Evolutionary conservation across 1,284 basidiomycete species (phyloP).

Genomic region (Fomes fomentarius): DNA sequence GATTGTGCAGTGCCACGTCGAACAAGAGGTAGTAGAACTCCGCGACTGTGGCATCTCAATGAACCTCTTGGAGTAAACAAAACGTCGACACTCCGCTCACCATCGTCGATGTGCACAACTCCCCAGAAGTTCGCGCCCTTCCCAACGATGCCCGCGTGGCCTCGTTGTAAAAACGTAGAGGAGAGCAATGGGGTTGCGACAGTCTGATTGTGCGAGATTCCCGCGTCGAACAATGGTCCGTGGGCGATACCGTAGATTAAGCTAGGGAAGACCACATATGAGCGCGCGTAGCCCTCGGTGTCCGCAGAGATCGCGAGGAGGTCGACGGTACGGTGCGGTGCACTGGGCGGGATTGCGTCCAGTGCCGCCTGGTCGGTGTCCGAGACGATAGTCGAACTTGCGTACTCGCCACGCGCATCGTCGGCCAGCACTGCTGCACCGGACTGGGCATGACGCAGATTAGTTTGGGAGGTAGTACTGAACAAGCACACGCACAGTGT

Average conservation of each 20-base stretch:
- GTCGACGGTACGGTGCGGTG: conserved; percentile 36
- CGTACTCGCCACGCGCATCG: conserved; percentile 14
- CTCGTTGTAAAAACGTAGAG: conserved; percentile 32
- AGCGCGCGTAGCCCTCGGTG: conserved; percentile 39
- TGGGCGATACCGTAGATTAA: conserved; percentile 42
- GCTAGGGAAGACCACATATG: conserved; percentile 43
- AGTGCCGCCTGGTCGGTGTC: conserved; percentile 36
- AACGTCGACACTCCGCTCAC: conserved; percentile 23
- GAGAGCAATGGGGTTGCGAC: conserved; percentile 38
- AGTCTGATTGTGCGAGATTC: conserved; percentile 39
- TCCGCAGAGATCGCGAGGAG: conserved; percentile 36
- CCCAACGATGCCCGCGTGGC: conserved; percentile 38
- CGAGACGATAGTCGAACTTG: conserved; percentile 30
- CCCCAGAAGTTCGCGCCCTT: conserved; percentile 34
- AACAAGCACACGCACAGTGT: conserved; percentile 19
- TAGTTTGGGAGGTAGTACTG: background rate
- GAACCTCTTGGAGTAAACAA: too few relatives aligned
- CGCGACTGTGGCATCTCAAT: too few relatives aligned
- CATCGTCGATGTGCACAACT: conserved; percentile 37
- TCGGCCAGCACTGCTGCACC: conserved; percentile 33
- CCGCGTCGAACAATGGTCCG: conserved; percentile 39
- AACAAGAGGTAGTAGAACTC: conserved; percentile 32
- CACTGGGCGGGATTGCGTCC: conserved; percentile 33
- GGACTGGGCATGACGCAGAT: conserved; percentile 30
- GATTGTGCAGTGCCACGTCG: conserved; percentile 22